A percentile compares a stretch with the other conserved stretches of the same genome.
Conservation (phyloP, 2,329 filamentous ascomycete species). For the Monosporascus sp. region DNA sequence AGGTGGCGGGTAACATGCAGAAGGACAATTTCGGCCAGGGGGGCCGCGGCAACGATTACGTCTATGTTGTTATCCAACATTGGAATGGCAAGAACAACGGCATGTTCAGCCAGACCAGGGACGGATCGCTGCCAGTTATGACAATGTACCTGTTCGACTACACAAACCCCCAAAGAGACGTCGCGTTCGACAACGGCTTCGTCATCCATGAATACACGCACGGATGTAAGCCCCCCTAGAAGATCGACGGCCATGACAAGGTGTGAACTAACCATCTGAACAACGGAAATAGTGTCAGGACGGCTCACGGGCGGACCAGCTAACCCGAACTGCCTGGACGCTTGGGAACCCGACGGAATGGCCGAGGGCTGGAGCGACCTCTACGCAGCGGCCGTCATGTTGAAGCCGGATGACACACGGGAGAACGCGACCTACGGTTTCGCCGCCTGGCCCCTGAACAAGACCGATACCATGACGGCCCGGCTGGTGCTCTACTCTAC, state of each 20-base stretch:
- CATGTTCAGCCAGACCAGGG: slow-evolving; percentile 44
- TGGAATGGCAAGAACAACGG: slow-evolving; percentile 45
- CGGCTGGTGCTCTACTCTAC: slow-evolving; percentile 48
- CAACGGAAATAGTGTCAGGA: slow-evolving; percentile 34
- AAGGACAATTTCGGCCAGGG: slow-evolving; percentile 44
- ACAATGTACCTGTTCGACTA: slow-evolving; percentile 47
- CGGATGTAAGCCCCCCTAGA: slow-evolving; percentile 23
- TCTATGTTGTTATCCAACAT: slow-evolving; percentile 47
- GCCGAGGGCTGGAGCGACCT: slow-evolving; percentile 56
- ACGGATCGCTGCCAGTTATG: slow-evolving; percentile 43
- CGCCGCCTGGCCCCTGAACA: slow-evolving; percentile 44
- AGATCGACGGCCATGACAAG: too few relatives aligned
- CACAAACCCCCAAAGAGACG: slow-evolving; percentile 39
- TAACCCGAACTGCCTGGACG: slow-evolving; percentile 41
- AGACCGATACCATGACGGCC: slow-evolving; percentile 34
- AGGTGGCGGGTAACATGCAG: slow-evolving; percentile 51
- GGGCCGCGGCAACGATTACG: slow-evolving; percentile 40
- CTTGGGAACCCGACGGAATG: slow-evolving; percentile 50
- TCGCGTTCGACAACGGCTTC: slow-evolving; percentile 47
- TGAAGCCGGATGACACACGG: slow-evolving; percentile 41
- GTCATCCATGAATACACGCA: slow-evolving; percentile 52
- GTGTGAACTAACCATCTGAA: too few relatives aligned
- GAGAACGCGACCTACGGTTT: slow-evolving; percentile 38
- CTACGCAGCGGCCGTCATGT: slow-evolving; percentile 44
- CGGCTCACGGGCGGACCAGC: slow-evolving; percentile 49